Conservation (phyloP, 225 moss, liverwort and hornwort genomes). For the Thuidium tamariscinum region DNA sequence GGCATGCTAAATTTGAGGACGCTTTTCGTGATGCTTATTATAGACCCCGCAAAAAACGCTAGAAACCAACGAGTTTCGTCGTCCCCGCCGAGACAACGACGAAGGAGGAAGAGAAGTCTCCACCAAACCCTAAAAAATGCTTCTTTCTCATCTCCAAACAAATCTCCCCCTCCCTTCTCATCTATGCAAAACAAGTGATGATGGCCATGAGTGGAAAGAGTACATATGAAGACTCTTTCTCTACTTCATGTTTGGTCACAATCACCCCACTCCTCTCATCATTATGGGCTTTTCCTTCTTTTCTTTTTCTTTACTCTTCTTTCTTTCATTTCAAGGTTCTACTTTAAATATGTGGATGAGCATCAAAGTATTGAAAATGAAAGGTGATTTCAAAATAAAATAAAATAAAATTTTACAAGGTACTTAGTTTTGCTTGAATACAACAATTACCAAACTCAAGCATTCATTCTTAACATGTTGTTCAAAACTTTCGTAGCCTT, state of each 20-base stretch:
- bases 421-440: no score
- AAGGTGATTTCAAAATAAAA: not conserved
- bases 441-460: not conserved
- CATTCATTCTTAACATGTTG: fast-evolving
- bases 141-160: not conserved
- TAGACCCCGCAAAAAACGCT: not conserved
- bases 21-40: not conserved
- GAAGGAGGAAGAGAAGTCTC: not conserved
- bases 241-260: not conserved
- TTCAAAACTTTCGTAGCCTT: fast-evolving
- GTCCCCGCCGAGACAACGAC: not conserved
- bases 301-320: not conserved
- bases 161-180: not conserved
- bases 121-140: not conserved
- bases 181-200: not conserved
- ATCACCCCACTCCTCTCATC: not conserved
- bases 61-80: not conserved
- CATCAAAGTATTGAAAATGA: not conserved
- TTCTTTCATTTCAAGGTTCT: not conserved
- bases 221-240: not conserved
- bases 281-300: not conserved
- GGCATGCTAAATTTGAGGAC: not conserved
- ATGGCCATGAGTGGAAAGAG: not conserved
- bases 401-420: no score
- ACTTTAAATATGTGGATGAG: fast-evolving